These are phyloP conservation scores for Dactylellina cionopaga DNA, from an alignment of 2,329 filamentous ascomycete species.

Conservation along the genomic window DNA sequence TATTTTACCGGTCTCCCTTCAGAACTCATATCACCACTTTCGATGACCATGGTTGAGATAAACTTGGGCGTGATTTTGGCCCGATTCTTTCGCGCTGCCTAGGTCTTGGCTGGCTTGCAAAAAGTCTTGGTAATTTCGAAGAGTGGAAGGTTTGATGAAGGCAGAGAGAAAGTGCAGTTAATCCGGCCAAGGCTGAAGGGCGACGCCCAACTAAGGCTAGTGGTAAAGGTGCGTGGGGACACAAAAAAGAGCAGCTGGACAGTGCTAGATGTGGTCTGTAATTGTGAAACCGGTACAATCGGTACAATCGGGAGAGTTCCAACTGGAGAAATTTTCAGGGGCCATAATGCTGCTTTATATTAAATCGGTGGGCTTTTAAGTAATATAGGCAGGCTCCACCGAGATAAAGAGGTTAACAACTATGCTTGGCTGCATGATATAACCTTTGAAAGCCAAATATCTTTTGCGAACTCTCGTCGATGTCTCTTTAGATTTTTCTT, in stretches of 20 bases:
- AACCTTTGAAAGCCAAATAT: conserved; percentile 10
- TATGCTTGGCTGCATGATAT: conserved; percentile 32
- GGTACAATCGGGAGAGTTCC: conserved; percentile 50
- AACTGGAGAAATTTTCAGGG: conserved; percentile 53
- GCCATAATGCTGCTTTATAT: conserved; percentile 32
- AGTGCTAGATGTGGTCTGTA: conserved; percentile 21
- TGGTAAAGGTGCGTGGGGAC: conserved; percentile 11
- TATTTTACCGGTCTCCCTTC: conserved; percentile 30
- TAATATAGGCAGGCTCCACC: conserved; percentile 52
- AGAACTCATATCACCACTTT: conserved; percentile 1
- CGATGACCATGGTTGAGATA: conserved; percentile 12
- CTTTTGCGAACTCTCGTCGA: conserved; percentile 32
- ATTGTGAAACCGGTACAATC: conserved; percentile 51
- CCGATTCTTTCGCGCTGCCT: no score
- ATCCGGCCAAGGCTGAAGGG: conserved; percentile 28
- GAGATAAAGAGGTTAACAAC: conserved; percentile 40
- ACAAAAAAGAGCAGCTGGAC: conserved; percentile 14
- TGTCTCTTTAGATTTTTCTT: conserved; percentile 9
- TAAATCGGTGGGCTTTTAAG: conserved; percentile 40
- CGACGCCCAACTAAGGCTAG: not conserved
- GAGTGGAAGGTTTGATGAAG: conserved; percentile 15
- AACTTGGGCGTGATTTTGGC: no score
- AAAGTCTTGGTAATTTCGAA: conserved; percentile 16
- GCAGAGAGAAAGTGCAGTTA: not conserved
- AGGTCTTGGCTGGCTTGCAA: conserved; percentile 16